Evolutionary conservation across 2,329 filamentous ascomycete genomes (phyloP).

Genomic region (Paraphoma chrysanthemicola): DNA sequence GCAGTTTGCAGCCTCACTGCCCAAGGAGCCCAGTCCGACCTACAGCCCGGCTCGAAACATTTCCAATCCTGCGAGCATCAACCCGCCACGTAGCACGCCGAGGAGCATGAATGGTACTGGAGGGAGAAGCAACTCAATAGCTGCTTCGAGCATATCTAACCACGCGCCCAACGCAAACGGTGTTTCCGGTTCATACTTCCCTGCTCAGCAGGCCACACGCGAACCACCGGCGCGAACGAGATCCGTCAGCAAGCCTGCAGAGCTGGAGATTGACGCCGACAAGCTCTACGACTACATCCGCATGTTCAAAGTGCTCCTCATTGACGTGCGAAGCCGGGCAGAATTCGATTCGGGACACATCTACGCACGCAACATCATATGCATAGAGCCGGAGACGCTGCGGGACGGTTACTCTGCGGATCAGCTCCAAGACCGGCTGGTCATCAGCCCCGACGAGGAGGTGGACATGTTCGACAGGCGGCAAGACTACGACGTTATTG

Average conservation of each 20-base stretch:
- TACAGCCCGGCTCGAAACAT: slow-evolving; percentile 80
- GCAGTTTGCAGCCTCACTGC: slow-evolving; percentile 63
- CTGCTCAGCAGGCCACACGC: slow-evolving; percentile 28
- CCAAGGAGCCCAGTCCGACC: slow-evolving; percentile 75
- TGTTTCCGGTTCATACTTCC: slow-evolving; percentile 53
- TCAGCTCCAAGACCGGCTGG: slow-evolving; percentile 70
- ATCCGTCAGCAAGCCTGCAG: slow-evolving; percentile 62
- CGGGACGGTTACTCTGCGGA: slow-evolving; percentile 72
- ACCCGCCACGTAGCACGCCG: slow-evolving; percentile 70
- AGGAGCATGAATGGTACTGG: slow-evolving; percentile 66
- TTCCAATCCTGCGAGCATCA: slow-evolving; percentile 68
- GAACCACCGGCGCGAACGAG: slow-evolving; percentile 34
- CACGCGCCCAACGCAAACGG: slow-evolving; percentile 47
- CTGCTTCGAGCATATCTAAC: slow-evolving; percentile 46
- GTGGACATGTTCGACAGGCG: slow-evolving; percentile 74
- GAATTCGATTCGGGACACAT: slow-evolving; percentile 91
- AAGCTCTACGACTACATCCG: slow-evolving; percentile 75
- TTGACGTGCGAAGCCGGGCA: slow-evolving; percentile 82
- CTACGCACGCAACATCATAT: slow-evolving; percentile 81
- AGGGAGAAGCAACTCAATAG: slow-evolving; percentile 62
- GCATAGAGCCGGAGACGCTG: slow-evolving; percentile 82
- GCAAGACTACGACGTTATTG: slow-evolving; percentile 81
- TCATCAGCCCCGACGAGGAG: slow-evolving; percentile 77
- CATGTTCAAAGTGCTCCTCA: slow-evolving; percentile 73
- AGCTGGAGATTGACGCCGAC: slow-evolving; percentile 69